Percentiles rank a stretch among this genome's conserved stretches.
Conservation (phyloP, 768 basidiomycete species). For the Gymnopilus junonius region DNA sequence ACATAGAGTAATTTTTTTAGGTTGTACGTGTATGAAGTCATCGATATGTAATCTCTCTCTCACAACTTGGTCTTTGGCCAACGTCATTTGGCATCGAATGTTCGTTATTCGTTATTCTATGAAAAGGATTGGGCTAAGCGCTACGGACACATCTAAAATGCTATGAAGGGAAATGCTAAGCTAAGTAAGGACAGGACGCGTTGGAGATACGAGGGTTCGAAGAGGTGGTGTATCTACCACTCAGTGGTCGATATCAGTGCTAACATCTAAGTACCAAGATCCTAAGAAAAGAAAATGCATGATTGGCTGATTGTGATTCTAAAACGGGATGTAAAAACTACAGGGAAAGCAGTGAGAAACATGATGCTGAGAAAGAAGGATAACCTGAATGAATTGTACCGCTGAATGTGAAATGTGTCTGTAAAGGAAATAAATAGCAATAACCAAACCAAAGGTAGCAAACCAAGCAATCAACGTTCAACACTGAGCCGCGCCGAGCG, state of each 20-base stretch:
- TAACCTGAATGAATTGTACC: neutral
- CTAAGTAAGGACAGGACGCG: too few species aligned
- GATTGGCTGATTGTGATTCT: neutral
- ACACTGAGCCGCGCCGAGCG: constrained; percentile 3
- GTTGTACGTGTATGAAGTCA: neutral
- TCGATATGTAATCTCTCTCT: neutral
- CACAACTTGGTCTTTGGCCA: neutral
- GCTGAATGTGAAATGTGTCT: neutral
- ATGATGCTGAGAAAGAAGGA: neutral
- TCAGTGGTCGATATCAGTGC: neutral
- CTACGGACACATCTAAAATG: too few species aligned
- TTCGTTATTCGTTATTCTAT: too few species aligned
- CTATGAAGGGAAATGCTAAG: too few species aligned
- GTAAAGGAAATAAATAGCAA: constrained; percentile 3
- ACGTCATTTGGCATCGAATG: too few species aligned
- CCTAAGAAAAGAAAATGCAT: neutral
- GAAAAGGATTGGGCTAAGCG: too few species aligned
- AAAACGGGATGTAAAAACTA: neutral
- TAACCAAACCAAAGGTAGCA: neutral
- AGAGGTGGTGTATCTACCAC: neutral
- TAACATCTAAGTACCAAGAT: neutral
- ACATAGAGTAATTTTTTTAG: neutral
- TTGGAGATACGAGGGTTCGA: neutral
- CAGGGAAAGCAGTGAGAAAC: neutral
- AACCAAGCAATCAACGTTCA: neutral